Evolutionary conservation across 495 filamentous ascomycete species (phyloP), one percentile per base, ranked within the genome.

Genomic region (Daldinia vernicosa): DNA sequence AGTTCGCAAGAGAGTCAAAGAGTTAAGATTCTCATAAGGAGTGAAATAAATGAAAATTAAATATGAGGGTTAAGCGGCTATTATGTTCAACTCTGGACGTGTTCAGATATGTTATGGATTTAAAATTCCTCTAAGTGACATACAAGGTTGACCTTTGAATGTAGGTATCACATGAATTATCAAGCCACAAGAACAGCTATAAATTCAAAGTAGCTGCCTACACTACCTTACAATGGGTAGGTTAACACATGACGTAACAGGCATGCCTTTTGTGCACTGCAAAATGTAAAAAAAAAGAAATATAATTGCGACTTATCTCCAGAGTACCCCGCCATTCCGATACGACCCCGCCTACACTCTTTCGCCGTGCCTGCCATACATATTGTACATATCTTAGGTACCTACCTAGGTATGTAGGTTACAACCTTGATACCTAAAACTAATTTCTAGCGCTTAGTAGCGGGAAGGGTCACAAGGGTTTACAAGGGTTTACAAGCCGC

Each of bases 361-460:
- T 35, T 40, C 9, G 33, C 33, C 24, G 47, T 57, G 5, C 7
- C 4, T 3, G 24, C 45, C 45, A 24, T 39, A 8, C 57, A 15
- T 30, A 14, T 26, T n/a, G 14, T 28, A 52, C n/a, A n/a, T n/a
- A n/a, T n/a, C n/a, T n/a, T n/a, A n/a, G n/a, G n/a, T n/a, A n/a
- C n/a, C n/a, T n/a, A n/a, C n/a, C n/a, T n/a, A n/a, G n/a, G n/a
- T n/a, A n/a, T n/a, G n/a, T n/a, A n/a, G n/a, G n/a, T n/a, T n/a
- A n/a, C 6, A 11, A 22, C 26, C 12, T 53, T n/a, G 50, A 53
- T 28, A 30, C 50, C 11, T 53, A 53, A 47, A 24, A 24, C 1
- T 53, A 30, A 27, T 53, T 53, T 53, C 15, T 30, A 53, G 32
- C 60, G 50, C 60, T 63, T 63, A 63, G 32, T 35, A 62, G 43